These are phyloP conservation scores for Hydnomerulius pinastri DNA, from an alignment of 768 basidiomycete genomes.

Conservation along the genomic window DNA sequence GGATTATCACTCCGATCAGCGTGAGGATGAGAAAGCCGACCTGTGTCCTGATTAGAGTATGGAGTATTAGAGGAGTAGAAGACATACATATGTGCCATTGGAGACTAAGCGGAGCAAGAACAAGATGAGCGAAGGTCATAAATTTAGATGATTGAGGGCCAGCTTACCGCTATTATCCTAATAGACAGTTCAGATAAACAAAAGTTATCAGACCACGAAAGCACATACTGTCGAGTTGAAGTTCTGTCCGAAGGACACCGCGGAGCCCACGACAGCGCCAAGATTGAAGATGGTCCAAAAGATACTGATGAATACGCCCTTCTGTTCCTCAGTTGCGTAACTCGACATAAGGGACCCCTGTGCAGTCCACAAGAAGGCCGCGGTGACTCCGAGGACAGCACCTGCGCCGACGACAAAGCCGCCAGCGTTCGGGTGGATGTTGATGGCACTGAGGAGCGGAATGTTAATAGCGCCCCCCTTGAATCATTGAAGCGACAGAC, in stretches of 20 bases:
- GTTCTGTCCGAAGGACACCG: constrained; percentile 72
- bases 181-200: not conserved
- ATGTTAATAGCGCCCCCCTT: not conserved
- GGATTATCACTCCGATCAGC: constrained; percentile 61
- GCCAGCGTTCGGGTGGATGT: constrained; percentile 62
- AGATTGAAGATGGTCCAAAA: constrained; percentile 84
- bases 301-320: constrained; percentile 70
- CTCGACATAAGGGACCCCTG: constrained; percentile 79
- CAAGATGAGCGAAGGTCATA: not conserved
- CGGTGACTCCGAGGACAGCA: constrained; percentile 70
- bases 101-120: constrained; percentile 41
- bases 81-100: constrained; percentile 71
- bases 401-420: constrained; percentile 70
- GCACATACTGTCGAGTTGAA: constrained; percentile 57
- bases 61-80: not conserved
- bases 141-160: not conserved
- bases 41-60: constrained; percentile 5
- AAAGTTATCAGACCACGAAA: not conserved
- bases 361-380: constrained; percentile 72
- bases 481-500: constrained; percentile 21
- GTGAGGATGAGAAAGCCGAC: constrained; percentile 64
- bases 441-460: constrained; percentile 50
- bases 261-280: constrained; percentile 75
- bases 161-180: constrained; percentile 30
- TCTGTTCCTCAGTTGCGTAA: constrained; percentile 76